Evolutionary conservation across 164 flowering plant genomes (phyloP).

Genomic region (Annona squamosa): DNA sequence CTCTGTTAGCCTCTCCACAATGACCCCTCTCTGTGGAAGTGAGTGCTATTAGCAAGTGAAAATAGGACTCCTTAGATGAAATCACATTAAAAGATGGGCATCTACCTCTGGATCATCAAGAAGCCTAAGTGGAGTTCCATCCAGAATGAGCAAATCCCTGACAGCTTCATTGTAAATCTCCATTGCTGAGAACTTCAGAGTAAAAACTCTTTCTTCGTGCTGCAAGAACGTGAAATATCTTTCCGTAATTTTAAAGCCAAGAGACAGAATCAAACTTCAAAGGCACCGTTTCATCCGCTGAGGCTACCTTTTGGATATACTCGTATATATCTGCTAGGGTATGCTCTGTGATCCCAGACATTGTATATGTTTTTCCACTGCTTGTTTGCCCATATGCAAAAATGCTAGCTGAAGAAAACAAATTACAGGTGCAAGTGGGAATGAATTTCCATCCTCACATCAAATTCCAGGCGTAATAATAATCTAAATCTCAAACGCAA

Average conservation of each 20-base stretch:
- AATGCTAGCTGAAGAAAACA: conserved; percentile 51
- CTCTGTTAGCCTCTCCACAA: conserved; percentile 87
- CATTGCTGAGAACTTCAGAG: conserved; percentile 83
- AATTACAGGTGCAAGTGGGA: background rate
- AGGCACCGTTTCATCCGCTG: background rate
- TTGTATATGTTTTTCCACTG: conserved; percentile 97
- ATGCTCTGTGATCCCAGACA: conserved; percentile 73
- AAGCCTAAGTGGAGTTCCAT: conserved; percentile 66
- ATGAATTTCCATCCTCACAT: conserved; percentile 6
- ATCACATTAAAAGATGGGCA: background rate
- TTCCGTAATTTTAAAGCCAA: background rate
- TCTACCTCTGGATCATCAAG: conserved; percentile 94
- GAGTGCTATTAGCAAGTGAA: background rate
- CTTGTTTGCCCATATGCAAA: conserved; percentile 99
- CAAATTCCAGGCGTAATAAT: background rate
- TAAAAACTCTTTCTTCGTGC: conserved; percentile 71
- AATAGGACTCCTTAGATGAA: background rate
- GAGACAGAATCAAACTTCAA: background rate
- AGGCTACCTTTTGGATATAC: conserved; percentile 53
- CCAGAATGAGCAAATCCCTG: conserved; percentile 71
- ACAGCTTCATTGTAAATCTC: conserved; percentile 96
- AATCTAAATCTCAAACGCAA: background rate
- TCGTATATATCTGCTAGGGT: conserved; percentile 69
- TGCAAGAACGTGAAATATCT: conserved; percentile 19
- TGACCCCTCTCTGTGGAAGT: conserved; percentile 66